Base-by-base conservation (phyloP, 2,329 filamentous ascomycete genomes). In the Trichophyton rubrum region DNA sequence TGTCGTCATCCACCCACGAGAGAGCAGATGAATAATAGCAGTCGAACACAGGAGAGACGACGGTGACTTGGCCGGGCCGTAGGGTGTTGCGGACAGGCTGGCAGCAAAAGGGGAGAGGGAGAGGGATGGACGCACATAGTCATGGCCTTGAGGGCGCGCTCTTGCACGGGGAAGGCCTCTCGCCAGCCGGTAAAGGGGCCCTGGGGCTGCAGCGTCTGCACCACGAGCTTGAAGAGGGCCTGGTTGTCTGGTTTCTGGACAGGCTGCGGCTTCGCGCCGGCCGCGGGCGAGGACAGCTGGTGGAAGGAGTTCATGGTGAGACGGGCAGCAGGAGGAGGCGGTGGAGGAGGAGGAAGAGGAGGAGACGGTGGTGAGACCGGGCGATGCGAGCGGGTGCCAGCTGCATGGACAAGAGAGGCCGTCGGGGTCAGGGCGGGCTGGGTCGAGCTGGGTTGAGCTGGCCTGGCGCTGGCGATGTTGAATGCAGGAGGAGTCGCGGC, bases 131-230 rank as follows among this genome's bases (percentile, higher is more conserved):
- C 49, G 49, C 13, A 53, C 49, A 53, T 53, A 24, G 27, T 24
- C 49, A 53, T 53, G 7, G 27, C 30, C 22, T 75, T 75, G 43
- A 70, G 66, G 3, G 72, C 72, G 56, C 77, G 72, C 35, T 73
- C 71, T 62, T 71, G 71, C 22, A 74, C 66, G 13, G 67, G 65
- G 5, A 79, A 72, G 27, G 72, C 71, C 17, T 71, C 70, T 64
- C 76, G 73, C 77, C 77, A 79, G 61, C 76, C 77, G 33, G 66
- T 69, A 58, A 74, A 77, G 2, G 74, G 70, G 13, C 74, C 74
- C 64, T 78, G 75, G 13, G 65, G 66, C 58, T 74, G 71, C 60
- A 79, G 66, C 45, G 67, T 68, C 57, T 74, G 69, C 59, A 70
- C 69, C 58, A 78, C 72, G 66, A 78, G 69, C 59, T 70, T 64